Conservation (phyloP, 257 asterid species). For the Solanum tacnaense region DNA sequence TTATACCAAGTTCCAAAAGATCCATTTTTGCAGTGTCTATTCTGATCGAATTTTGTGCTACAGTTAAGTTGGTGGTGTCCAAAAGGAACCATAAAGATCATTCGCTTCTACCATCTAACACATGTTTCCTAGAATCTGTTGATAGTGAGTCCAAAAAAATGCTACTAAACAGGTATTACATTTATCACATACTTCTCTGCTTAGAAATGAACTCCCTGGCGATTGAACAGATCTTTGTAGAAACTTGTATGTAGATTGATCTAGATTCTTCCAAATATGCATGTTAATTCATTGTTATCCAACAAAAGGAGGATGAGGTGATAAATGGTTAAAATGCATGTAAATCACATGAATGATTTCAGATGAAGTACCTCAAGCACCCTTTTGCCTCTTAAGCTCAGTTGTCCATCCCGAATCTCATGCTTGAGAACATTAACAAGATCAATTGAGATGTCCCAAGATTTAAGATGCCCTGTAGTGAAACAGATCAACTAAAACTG, state of each 20-base stretch:
- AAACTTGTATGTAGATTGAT: neutral
- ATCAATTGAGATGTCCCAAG: constrained; percentile 25
- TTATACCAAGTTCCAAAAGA: neutral
- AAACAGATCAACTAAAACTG: neutral
- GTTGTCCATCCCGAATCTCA: constrained; percentile 30
- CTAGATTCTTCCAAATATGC: neutral
- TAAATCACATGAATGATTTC: neutral
- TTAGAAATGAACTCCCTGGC: neutral
- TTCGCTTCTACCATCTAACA: neutral
- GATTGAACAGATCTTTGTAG: neutral
- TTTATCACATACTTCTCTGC: neutral
- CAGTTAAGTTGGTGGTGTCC: neutral
- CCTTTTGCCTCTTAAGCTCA: constrained; percentile 29
- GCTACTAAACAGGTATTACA: neutral
- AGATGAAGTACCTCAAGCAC: constrained; percentile 21
- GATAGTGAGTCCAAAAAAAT: neutral
- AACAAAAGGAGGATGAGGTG: neutral
- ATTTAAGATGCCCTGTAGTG: constrained; percentile 18
- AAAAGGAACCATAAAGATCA: neutral
- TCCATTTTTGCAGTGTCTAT: neutral
- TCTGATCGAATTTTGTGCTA: neutral
- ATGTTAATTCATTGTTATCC: neutral
- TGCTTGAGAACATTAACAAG: constrained; percentile 29
- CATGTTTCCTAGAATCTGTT: neutral
- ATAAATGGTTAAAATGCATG: neutral